Base-by-base conservation (phyloP, 768 basidiomycete species). In the Tubosaeta brunneosetosa region DNA sequence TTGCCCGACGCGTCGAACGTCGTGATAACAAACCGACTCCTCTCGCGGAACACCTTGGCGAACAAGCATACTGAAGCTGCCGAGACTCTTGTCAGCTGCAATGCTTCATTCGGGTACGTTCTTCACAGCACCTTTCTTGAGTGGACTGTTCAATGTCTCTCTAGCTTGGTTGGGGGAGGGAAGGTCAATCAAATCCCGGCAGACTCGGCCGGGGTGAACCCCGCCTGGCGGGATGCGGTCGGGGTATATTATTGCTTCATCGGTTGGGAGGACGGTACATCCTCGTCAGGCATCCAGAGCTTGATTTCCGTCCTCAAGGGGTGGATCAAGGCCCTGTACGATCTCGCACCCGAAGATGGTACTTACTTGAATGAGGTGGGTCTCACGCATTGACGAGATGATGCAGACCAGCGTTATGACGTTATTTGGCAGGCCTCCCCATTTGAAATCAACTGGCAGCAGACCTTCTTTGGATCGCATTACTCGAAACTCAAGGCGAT, bases 321-420 rank as follows among this genome's bases (percentile, higher is more conserved):
- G 40, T 63, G 56, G 49, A 57, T 64, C 46, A 46, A 57, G 3
- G 48, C 69, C 6, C 62, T 71, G 14, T 61, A 71, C 5, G 71
- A 70, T 22, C 55, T 74, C 11, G 59, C 63, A 1, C 68, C 69
- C 1, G 41, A 59, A 8, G 62, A 64, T 4, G 77, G 74, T 4
- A 68, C 78, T 2, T 79, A 81, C 60, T 69, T 76, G 44, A 77
- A 80, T 57, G 77, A 80, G 71, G 78, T 74, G 22, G 19, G 68
- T 56, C 16, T 3, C 19, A 4, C 19, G 2, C 5, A 13, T 11
- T 12, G 6, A 13, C 11, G 14, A 22, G 22, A 22, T 22, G 22
- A 25, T 17, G 9, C 17, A 10, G 13, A 17, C 13, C 22, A n/a
- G 26, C n/a, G 2, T 32, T 9, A 29, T 17, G 4, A 22, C 22